Percentiles rank a stretch among this genome's conserved stretches.
These are phyloP conservation scores for Sordariomycetes sp. DNA, from an alignment of 2,329 filamentous ascomycete species.

Conservation along the genomic window DNA sequence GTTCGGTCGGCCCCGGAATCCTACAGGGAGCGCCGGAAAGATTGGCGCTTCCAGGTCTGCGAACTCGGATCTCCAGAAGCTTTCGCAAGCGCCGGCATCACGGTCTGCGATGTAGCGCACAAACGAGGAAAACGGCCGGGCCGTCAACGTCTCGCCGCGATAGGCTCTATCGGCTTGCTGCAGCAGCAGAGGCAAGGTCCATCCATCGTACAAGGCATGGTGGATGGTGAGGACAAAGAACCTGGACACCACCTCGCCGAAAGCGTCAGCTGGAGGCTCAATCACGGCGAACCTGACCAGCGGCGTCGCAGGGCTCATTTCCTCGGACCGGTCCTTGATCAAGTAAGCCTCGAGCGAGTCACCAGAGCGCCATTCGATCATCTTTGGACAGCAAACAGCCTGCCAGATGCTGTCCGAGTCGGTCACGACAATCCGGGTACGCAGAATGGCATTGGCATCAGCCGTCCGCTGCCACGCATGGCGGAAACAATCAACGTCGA, in stretches of 20 bases:
- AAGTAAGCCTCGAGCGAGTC: neutral
- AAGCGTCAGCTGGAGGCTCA: neutral
- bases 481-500: slow-evolving; percentile 15
- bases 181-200: slow-evolving; percentile 5
- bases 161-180: slow-evolving; percentile 4
- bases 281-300: neutral
- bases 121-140: slow-evolving; percentile 3
- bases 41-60: too few species aligned
- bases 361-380: slow-evolving; percentile 5
- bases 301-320: neutral
- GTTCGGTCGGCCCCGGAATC: slow-evolving; percentile 2
- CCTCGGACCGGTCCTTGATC: slow-evolving; percentile 1
- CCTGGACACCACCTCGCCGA: neutral
- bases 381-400: too few species aligned
- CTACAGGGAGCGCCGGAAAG: slow-evolving; percentile 5
- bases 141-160: neutral
- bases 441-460: slow-evolving; percentile 5
- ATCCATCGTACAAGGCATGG: slow-evolving; percentile 14
- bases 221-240: slow-evolving; percentile 12
- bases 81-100: neutral
- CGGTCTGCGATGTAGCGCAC: slow-evolving; percentile 4
- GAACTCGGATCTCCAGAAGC: slow-evolving; percentile 7
- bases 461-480: slow-evolving; percentile 14
- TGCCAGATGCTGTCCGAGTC: slow-evolving; percentile 4
- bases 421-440: slow-evolving; percentile 7